A percentile compares a stretch with the other conserved stretches of the same genome.
phyloP scores from a whole-genome alignment of 805 yeast genomes.

The Candida rishiriensis region DNA sequence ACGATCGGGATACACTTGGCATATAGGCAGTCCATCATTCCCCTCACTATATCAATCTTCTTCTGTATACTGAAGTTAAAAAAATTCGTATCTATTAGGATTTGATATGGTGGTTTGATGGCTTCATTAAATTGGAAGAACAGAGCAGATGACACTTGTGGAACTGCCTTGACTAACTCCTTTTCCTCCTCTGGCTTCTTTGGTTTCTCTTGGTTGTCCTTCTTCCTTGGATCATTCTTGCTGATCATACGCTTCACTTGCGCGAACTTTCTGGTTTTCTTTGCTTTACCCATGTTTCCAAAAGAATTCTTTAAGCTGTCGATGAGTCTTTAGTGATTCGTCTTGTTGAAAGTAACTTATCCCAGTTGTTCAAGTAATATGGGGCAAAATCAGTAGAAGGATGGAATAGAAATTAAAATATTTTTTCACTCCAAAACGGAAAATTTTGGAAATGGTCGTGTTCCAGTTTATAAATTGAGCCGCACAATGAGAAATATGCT shows the following conservation, averaged over 20 bases:
- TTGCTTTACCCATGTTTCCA: conserved; percentile 83
- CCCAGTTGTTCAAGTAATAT: neutral
- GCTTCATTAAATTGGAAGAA: conserved; percentile 94
- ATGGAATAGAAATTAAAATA: neutral
- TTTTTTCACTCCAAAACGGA: too few species aligned
- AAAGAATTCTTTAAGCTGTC: neutral
- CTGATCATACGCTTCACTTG: conserved; percentile 78
- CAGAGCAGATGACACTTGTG: conserved; percentile 93
- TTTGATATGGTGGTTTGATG: conserved; percentile 97
- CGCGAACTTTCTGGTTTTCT: conserved; percentile 96
- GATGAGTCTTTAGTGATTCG: neutral
- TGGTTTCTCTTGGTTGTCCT: conserved; percentile 39
- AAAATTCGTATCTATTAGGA: conserved; percentile 92
- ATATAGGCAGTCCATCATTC: conserved; percentile 92
- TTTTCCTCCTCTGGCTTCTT: conserved; percentile 55
- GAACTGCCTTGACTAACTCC: conserved; percentile 69
- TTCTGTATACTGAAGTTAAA: conserved; percentile 95
- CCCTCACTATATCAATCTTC: conserved; percentile 90
- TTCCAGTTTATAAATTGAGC: too few species aligned
- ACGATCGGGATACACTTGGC: conserved; percentile 95
- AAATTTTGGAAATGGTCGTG: too few species aligned
- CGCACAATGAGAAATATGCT: too few species aligned
- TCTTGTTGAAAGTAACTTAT: neutral
- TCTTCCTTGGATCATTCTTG: conserved; percentile 63
- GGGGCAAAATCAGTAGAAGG: neutral